Evolutionary conservation across 768 basidiomycete species (phyloP), one percentile per base, ranked within the genome.

Genomic region (Termitomyces sp.): DNA sequence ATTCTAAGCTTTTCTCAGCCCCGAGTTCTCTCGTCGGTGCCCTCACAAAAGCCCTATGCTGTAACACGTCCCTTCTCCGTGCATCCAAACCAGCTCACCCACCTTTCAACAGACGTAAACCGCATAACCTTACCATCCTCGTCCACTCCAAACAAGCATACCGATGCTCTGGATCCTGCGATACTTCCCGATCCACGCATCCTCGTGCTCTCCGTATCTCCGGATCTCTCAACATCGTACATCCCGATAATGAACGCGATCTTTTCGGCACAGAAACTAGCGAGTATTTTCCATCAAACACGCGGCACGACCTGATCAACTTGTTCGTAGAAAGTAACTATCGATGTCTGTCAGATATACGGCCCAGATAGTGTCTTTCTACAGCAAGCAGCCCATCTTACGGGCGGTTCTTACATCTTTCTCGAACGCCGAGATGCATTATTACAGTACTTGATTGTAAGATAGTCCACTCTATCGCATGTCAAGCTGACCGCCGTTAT

Each of bases 211-310:
- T 95, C 94, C 40, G 94, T 97, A 54, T 96, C 95, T 11, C 92
- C 92, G 16, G 91, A 96, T 72, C 79, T 88, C 29, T 88, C 91
- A 9, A 81, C 87, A 8, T 92, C 95, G 10, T 99, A 99, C 72
- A 96, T 98, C 48, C 92, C 96, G 25, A 87, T 98, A 68, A 99
- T 99, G 97, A 98, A 98, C 69, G 88, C 95, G 53, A 98, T 98
- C 48, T 99, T 99, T 73, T 95, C 95, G 17, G 97, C 97, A 5
- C 97, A 99, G 72, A 99, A 99, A 76, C 79, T 94, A 63, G 96
- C 92, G 61, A 63, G 87, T 52, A 54, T 34, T 41, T 29, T 51
- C 41, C 45, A 21, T 38, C 40, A n/a, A 34, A 56, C 43, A 40
- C 17, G 38, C 46, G 38, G 46, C 58, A 5, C 42, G 6, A 5